Percentiles rank a stretch among this genome's conserved stretches.
Evolutionary conservation across 176 grass and related monocot genomes (phyloP).

Genomic region (Canna indica): DNA sequence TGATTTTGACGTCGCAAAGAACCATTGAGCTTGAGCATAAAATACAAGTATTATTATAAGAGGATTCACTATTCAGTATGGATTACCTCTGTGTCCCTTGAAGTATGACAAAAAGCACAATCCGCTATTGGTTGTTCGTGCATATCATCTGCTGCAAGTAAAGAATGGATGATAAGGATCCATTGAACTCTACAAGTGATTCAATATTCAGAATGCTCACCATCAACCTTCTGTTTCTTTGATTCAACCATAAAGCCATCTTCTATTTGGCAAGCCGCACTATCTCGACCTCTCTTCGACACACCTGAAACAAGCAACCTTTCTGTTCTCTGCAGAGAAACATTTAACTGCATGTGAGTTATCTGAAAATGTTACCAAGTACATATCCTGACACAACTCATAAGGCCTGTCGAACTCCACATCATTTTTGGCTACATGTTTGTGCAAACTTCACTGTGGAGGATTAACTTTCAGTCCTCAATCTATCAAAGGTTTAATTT

Average conservation of each 20-base stretch:
- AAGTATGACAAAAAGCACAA: constrained; percentile 77
- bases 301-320: constrained; percentile 31
- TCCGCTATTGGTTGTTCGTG: constrained; percentile 9
- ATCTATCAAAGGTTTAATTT: too few relatives aligned
- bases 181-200: background rate
- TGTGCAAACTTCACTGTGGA: too few relatives aligned
- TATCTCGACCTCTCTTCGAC: constrained; percentile 25
- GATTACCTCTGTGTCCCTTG: constrained; percentile 42
- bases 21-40: too few relatives aligned
- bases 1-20: too few relatives aligned
- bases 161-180: constrained; percentile 3
- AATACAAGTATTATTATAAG: too few relatives aligned
- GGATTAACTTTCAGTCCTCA: too few relatives aligned
- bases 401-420: too few relatives aligned
- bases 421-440: too few relatives aligned
- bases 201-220: constrained; percentile 10
- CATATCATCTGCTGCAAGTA: constrained; percentile 28
- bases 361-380: too few relatives aligned
- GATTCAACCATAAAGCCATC: constrained; percentile 33
- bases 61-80: background rate
- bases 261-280: constrained; percentile 2
- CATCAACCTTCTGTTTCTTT: constrained; percentile 58
- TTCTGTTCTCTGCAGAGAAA: constrained; percentile 35
- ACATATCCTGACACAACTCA: too few relatives aligned
- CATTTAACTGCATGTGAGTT: background rate